A percentile compares a stretch with the other conserved stretches of the same genome.
These are phyloP conservation scores for Rhododendron williamsianum DNA, from an alignment of 148 eudicot genomes.

Conservation along the genomic window DNA sequence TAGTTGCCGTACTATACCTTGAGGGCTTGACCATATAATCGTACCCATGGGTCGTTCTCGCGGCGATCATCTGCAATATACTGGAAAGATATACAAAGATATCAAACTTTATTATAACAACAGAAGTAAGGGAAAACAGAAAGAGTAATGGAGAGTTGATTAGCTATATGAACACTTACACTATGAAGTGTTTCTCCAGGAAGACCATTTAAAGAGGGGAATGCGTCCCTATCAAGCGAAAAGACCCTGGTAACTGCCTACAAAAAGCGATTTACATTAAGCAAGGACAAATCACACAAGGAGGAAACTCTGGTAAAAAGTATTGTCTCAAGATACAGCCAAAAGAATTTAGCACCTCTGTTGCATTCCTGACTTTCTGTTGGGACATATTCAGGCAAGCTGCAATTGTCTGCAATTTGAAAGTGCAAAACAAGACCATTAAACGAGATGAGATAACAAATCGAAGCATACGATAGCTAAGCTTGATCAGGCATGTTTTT, in stretches of 20 bases:
- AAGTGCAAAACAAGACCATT: slow-evolving; percentile 1
- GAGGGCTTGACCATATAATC: slow-evolving; percentile 63
- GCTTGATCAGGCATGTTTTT: slow-evolving; percentile 2
- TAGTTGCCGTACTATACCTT: slow-evolving; percentile 45
- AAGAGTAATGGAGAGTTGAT: not conserved
- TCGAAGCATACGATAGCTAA: not conserved
- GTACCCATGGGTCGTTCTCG: slow-evolving; percentile 86
- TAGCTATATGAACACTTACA: slow-evolving; percentile 45
- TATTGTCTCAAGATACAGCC: not conserved
- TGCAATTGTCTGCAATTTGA: slow-evolving; percentile 60
- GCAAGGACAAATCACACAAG: not conserved
- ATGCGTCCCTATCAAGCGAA: slow-evolving; percentile 84
- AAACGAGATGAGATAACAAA: not conserved
- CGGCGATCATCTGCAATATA: slow-evolving; percentile 78
- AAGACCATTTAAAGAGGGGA: slow-evolving; percentile 69
- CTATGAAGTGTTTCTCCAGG: slow-evolving; percentile 84
- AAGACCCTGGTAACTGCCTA: slow-evolving; percentile 73
- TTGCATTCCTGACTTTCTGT: slow-evolving; percentile 87
- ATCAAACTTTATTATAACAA: not conserved
- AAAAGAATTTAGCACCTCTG: slow-evolving; percentile 47
- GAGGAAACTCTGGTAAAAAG: not conserved
- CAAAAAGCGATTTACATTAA: slow-evolving; percentile 14
- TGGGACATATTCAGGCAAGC: slow-evolving; percentile 78
- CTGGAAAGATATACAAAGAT: slow-evolving; percentile 29
- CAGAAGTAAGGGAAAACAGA: not conserved